Base-by-base conservation (phyloP, 2,329 filamentous ascomycete species). In the Fusarium marasasianum region DNA sequence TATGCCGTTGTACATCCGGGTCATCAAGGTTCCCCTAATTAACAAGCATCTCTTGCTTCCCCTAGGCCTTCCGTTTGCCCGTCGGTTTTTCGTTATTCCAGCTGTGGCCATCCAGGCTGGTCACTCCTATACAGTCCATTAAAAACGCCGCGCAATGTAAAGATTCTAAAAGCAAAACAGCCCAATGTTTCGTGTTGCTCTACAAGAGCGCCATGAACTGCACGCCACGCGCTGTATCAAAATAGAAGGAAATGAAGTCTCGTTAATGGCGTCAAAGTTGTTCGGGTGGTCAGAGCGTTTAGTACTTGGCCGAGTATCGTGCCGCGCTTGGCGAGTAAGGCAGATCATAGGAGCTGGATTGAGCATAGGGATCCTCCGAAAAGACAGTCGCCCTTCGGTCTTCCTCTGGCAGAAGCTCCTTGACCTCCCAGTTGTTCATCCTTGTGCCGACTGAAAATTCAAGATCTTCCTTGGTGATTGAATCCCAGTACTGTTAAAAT, bases 371-470 rank as follows among this genome's bases (percentile, higher is more conserved):
- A 73, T 92, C 91, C 65, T 94, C 92, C 51, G 88, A 86, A 82
- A 95, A 96, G 51, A 93, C 83, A 5, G 93, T 95, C 29, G 86
- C 86, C 66, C 93, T 90, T 68, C 93, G 91, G 67, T 96, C 93
- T 64, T 96, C 94, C 74, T 96, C 94, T 50, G 92, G 90, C 24
- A 96, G 87, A 17, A 94, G 88, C 72, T 98, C 96, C 86, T 98
- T 98, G 81, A 98, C 93, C 81, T 99, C 96, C 96, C 96, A 99
- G 82, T 96, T 98, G 85, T 98, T 97, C 84, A 94, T 93, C 82
- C 96, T 94, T 67, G 94, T 94, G 74, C 96, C 96, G 56, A 99
- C 96, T 6, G 95, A 98, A 84, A 99, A 99, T 82, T 99, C 96
- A 75, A 99, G 92, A 82, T 99, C 96, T 84, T 99, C 96, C 80